Conservation (phyloP, 805 yeast genomes). For the Ogataea haglerorum region DNA sequence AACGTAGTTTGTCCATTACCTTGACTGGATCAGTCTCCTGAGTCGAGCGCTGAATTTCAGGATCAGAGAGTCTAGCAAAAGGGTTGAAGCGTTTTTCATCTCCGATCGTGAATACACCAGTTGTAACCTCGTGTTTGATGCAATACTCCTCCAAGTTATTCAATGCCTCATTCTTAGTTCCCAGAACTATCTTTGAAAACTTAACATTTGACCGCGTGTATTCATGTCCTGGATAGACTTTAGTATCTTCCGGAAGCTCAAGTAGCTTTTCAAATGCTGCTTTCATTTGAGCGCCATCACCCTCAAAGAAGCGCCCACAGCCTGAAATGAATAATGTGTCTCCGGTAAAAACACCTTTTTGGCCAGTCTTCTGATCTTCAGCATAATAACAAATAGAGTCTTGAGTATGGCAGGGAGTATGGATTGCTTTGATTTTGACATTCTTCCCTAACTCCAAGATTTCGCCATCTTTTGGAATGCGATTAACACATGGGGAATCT, state of each 20-base stretch:
- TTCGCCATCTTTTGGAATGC: constrained; percentile 66
- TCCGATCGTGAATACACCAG: constrained; percentile 79
- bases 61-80: constrained; percentile 76
- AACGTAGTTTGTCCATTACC: constrained; percentile 72
- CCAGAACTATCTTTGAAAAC: constrained; percentile 67
- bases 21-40: constrained; percentile 48
- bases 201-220: constrained; percentile 80
- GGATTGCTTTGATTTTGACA: constrained; percentile 70
- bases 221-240: constrained; percentile 93
- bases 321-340: constrained; percentile 94
- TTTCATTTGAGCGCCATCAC: constrained; percentile 79
- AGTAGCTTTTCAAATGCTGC: constrained; percentile 59
- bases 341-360: constrained; percentile 86
- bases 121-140: constrained; percentile 60
- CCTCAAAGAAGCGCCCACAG: constrained; percentile 96
- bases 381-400: constrained; percentile 90
- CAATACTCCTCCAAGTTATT: constrained; percentile 50
- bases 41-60: constrained; percentile 55
- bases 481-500: constrained; percentile 69
- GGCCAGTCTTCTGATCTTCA: constrained; percentile 56
- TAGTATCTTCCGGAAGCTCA: constrained; percentile 62
- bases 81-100: constrained; percentile 87
- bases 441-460: constrained; percentile 59
- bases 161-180: constrained; percentile 47
- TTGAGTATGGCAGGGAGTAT: constrained; percentile 97